phyloP scores from a whole-genome alignment of 177 flowering plant species.

The Vitis hybrid region DNA sequence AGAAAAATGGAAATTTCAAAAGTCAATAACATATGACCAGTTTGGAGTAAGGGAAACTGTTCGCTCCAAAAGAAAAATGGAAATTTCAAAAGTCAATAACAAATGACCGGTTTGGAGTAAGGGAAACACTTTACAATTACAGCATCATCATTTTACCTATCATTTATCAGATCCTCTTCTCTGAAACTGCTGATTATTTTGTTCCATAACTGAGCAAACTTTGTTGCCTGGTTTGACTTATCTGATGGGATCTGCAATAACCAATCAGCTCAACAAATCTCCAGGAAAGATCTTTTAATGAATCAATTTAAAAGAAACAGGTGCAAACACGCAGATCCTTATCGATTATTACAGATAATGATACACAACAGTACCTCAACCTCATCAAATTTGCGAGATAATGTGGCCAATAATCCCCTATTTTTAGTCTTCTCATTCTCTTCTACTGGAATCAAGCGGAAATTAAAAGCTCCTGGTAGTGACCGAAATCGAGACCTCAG shows the following conservation, averaged over 20 bases:
- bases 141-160: constrained; percentile 41
- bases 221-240: constrained; percentile 61
- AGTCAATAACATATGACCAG: background rate
- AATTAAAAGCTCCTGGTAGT: constrained; percentile 90
- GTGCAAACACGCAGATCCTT: too few relatives aligned
- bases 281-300: background rate
- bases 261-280: background rate
- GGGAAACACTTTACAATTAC: background rate
- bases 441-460: constrained; percentile 64
- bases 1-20: background rate
- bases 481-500: constrained; percentile 76
- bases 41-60: background rate
- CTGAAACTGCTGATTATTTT: constrained; percentile 81
- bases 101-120: background rate
- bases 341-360: background rate
- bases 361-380: constrained; percentile 25
- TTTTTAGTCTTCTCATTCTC: constrained; percentile 49
- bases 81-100: background rate
- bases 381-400: constrained; percentile 63
- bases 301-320: background rate
- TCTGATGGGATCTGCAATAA: constrained; percentile 43
- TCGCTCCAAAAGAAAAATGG: background rate
- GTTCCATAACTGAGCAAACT: constrained; percentile 95
- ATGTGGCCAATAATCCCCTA: constrained; percentile 72
- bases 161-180: constrained; percentile 83